phyloP scores from a whole-genome alignment of 768 basidiomycete genomes.

The Hirschioporus abietinus region DNA sequence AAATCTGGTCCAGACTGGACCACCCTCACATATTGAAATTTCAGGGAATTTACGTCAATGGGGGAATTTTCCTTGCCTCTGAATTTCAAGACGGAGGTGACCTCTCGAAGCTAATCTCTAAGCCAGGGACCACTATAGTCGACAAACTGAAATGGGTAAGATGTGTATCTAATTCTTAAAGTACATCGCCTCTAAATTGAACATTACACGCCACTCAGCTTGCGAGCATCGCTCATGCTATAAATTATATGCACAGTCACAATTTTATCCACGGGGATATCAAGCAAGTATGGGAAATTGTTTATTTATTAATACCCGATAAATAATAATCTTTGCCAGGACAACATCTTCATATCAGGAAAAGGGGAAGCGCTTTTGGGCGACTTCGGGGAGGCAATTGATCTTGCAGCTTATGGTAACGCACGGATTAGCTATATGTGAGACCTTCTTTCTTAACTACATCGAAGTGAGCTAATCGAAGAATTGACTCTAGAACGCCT shows the following conservation, averaged over 20 bases:
- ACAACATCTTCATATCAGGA: neutral
- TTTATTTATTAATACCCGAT: no score
- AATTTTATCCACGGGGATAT: constrained; percentile 50
- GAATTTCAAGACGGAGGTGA: neutral
- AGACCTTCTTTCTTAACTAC: no score
- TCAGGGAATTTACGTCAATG: no score
- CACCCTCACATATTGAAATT: neutral
- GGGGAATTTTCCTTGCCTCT: neutral
- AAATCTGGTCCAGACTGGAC: neutral
- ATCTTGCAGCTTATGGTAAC: no score
- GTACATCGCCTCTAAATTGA: no score
- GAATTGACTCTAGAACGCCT: neutral
- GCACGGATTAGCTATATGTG: no score
- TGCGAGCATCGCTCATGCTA: constrained; percentile 43
- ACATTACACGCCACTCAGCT: no score
- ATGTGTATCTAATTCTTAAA: no score
- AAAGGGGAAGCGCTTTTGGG: neutral
- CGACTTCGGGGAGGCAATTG: neutral
- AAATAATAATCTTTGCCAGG: neutral
- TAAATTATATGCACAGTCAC: constrained; percentile 42
- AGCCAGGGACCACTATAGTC: no score
- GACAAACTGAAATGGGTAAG: neutral
- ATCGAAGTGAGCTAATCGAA: no score
- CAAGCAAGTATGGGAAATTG: no score
- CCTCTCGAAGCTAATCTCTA: no score